Base-by-base conservation (phyloP, 306 rosid species). In the Vigna radiata region DNA sequence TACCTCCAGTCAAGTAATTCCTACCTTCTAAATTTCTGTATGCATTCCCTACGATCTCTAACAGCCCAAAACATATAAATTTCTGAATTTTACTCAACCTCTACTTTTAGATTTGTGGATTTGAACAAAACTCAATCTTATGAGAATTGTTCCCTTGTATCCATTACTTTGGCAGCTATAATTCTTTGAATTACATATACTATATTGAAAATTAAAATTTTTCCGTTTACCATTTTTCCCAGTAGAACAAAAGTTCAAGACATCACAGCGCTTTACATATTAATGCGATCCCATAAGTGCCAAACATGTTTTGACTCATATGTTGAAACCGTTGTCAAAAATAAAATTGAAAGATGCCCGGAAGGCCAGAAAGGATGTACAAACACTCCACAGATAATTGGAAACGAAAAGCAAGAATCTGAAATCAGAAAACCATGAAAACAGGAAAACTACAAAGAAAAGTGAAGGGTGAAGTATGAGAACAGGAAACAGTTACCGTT, bases 401-500 rank as follows among this genome's bases (percentile, higher is more conserved):
- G 19, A 43, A 73, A 56, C 55, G 17, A 73, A 43, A 73, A 6
- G 29, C 27, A 58, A 25, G 59, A 55, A 73, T 43, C 6, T 73
- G 17, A 56, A 23, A 39, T 39, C 56, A 73, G 47, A 73, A 59
- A 74, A 29, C 3, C 5, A 61, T 23, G 61, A 46, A 63, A 7
- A 44, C 14, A 59, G 41, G 3, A 29, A n/a, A 44, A 54, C 10
- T 29, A 12, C 11, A 10, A 52, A 11, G 49, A 31, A 17, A 31
- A 56, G 50, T 49, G 65, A 50, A 23, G 3, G 55, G 54, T 64
- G 65, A 65, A 63, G 15, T 46, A 33, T 29, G 27, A 72, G 70
- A 18, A 44, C 0, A 61, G 75, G 79, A 73, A 69, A 54, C 8
- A 50, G 66, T 37, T 90, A 90, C 97, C 86, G 73, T 54, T 36